Evolutionary conservation across 2,329 filamentous ascomycete genomes (phyloP), one percentile per base, ranked within the genome.

Genomic region (Alternaria conjuncta): DNA sequence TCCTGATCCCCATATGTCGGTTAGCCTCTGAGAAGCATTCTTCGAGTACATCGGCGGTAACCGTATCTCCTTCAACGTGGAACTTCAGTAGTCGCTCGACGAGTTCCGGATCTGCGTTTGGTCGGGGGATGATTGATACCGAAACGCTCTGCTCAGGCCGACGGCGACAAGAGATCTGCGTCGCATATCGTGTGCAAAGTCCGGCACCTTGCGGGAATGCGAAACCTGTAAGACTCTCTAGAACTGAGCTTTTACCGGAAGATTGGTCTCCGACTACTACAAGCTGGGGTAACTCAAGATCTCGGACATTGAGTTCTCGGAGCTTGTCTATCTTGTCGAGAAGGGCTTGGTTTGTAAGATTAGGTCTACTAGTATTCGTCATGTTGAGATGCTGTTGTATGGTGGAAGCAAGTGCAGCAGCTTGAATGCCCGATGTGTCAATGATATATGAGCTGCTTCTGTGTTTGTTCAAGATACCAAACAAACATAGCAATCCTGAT

Each of bases 101-200:
- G 30, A 54, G 49, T 36, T 23, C 45, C 43, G 32, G 46, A 30
- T 60, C 26, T 36, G 1, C 77, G 78, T 68, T 41, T 28, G 53
- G 32, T 12, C 53, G 55, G 8, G 63, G 44, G 36, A 51, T 73
- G 64, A 57, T 65, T 21, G 54, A 65, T 10, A 64, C 46, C 28
- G 86, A 82, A n/a, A 86, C 72, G 4, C 67, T 75, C 0, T 75
- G 65, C 9, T 75, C 62, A 0, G 68, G 44, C 2, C 77, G 77
- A 6, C 83, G 82, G 5, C 85, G 82, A 12, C 89, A 79, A 25
- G 86, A 81, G 4, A 90, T 78, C 69, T 90, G 86, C 0, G 86
- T 90, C 0, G 87, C 84, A 65, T 89, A 89, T 1, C 85, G 82
- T 0, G 88, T 90, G 69, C 86, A 89, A 0, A 87, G 60, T 21